These are phyloP conservation scores for Cnidoscolus chayamansa DNA, from an alignment of 441 rosid species.

Conservation along the genomic window DNA sequence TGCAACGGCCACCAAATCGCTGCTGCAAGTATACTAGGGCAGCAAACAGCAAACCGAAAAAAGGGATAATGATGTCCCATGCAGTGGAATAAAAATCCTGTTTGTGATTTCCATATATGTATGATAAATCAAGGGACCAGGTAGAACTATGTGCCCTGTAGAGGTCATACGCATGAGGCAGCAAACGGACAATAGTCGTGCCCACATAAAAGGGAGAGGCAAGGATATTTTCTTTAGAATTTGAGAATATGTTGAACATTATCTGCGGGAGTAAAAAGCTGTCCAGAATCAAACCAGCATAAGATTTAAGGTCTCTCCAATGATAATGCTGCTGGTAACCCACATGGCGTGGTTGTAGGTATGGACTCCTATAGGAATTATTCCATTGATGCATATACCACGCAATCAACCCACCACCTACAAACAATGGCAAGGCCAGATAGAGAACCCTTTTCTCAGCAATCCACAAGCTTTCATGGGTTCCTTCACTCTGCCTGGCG, in stretches of 20 bases:
- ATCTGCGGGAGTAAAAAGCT: conserved; percentile 81
- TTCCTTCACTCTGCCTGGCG: conserved; percentile 43
- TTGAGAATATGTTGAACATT: conserved; percentile 55
- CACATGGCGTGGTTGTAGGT: conserved; percentile 18
- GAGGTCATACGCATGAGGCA: conserved; percentile 89
- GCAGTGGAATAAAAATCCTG: conserved; percentile 81
- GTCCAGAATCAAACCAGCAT: conserved; percentile 76
- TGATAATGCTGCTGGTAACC: conserved; percentile 38
- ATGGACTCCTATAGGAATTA: conserved; percentile 35
- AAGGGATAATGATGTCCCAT: conserved; percentile 73
- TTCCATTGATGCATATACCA: conserved; percentile 52
- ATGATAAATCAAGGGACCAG: conserved; percentile 54
- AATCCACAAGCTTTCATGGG: conserved; percentile 42
- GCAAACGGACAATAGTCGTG: conserved; percentile 51
- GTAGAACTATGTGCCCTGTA: conserved; percentile 60
- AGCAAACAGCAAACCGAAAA: conserved; percentile 54
- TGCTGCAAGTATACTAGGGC: conserved; percentile 68
- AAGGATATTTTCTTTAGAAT: conserved; percentile 47
- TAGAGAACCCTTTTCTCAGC: conserved; percentile 64
- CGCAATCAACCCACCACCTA: conserved; percentile 60
- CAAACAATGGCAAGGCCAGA: conserved; percentile 56
- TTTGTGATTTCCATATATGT: conserved; percentile 70
- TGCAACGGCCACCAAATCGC: conserved; percentile 55
- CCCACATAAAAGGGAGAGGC: conserved; percentile 56
- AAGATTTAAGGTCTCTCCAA: conserved; percentile 67